Base-by-base conservation (phyloP, 2,329 filamentous ascomycete genomes). In the Pestalotiopsis sp. region DNA sequence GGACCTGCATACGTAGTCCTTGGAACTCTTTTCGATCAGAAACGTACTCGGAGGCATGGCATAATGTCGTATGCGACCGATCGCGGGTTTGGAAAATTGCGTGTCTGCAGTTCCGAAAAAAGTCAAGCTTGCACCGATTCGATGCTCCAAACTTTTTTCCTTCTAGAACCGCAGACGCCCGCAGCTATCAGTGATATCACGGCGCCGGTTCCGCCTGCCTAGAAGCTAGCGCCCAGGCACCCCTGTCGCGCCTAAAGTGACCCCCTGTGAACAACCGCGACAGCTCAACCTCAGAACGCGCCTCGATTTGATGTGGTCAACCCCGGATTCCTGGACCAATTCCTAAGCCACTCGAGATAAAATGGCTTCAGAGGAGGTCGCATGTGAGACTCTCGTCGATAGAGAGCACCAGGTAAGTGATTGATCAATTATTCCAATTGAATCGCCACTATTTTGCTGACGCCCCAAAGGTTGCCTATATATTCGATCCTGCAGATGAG, bases 401-500 rank as follows among this genome's bases (percentile, higher is more conserved):
- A 76, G 75, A 52, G 76, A 78, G 41, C 78, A 79, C 38, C 73
- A 76, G 68, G 77, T 78, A 68, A 58, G 65, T 66, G 57, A 4
- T 13, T 41, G n/a, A 23, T 27, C n/a, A 45, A 14, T 45, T 17
- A 5, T 17, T 25, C 5, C 38, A 36, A 23, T 49, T 31, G 20
- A 14, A 4, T 14, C 12, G 57, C 9, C 57, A 59, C 57, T 27
- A 59, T 20, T 5, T 25, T 45, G 49, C 62, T 27, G 17, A 57
- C 63, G 36, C 31, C 12, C 13, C 12, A 56, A 75, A 92, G 89
- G 85, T 85, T 61, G 88, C 89, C 68, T 92, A 90, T 77, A 80
- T 92, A 71, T 92, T 91, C 78, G 83, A 86, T 69, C 86, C 89
- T 68, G 79, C 84, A 59, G 80, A 82, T 68, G 77, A 80, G 38